Base-by-base conservation (phyloP, 202 grass and related monocot genomes). In the Setaria viridis region DNA sequence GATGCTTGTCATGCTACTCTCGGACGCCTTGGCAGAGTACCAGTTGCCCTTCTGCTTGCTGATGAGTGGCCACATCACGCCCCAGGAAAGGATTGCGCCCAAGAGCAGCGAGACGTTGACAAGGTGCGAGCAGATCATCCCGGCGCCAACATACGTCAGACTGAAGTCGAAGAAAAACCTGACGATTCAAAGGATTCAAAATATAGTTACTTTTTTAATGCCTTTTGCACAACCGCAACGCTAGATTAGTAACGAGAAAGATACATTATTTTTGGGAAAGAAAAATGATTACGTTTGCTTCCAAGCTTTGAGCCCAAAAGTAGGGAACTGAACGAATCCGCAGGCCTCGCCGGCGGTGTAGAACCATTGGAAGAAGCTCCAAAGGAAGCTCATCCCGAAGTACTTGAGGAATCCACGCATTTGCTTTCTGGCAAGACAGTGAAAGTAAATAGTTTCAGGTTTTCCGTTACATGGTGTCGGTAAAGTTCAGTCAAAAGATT, bases 91-190 rank as follows among this genome's bases (percentile, higher is more conserved):
- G 29, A 99, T 48, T 10, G 96, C 93, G 43, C 96, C 93, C 1
- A 99, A 69, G 43, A 99, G 88, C 32, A 96, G 80, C 3, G 96
- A 99, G 9, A 99, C 81, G 82, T 99, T 99, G 55, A 99, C 96
- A n/a, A 99, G 82, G 91, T 99, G 91, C 16, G 96, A 91, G 74
- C 93, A 95, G 57, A 99, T 99, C 96, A 99, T 99, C 62, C 96
- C 96, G 11, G 96, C 93, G 39, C 96, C 96, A 66, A 99, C 96
- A 53, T 99, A 99, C 8, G 90, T 94, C 29, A 93, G 82, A 41
- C 96, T 96, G 72, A 96, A 99, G 88, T 99, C 96, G 83, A 99
- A 99, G 91, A 93, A 99, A 71, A 99, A 99, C 70, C 96, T 99
- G 88, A 20, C 29, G 20, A 51, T n/a, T 14, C 49, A 8, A 49